These are phyloP conservation scores for Chaetomiaceae sp. DNA, from an alignment of 2,329 filamentous ascomycete species.

Conservation along the genomic window DNA sequence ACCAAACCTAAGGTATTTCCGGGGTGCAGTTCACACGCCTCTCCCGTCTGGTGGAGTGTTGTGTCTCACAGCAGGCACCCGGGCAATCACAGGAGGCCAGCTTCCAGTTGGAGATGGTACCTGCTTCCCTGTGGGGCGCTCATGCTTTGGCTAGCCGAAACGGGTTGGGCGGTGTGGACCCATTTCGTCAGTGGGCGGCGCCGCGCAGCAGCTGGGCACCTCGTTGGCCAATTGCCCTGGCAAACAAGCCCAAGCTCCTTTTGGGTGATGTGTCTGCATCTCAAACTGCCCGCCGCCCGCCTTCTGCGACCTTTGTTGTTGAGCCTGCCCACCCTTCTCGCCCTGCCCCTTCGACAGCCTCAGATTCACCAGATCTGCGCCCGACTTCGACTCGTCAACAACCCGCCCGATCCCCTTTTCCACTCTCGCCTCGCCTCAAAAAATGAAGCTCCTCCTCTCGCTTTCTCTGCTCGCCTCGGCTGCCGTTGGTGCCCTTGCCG, in stretches of 20 bases:
- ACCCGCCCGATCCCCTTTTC: background rate
- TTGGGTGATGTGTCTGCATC: conserved; percentile 14
- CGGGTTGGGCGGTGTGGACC: too few species aligned
- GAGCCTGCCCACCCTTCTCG: background rate
- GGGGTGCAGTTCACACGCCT: too few species aligned
- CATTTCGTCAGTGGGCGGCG: background rate
- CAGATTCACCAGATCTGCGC: background rate
- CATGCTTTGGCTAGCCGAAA: too few species aligned
- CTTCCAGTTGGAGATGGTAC: too few species aligned
- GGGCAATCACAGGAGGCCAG: too few species aligned
- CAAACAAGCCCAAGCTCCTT: too few species aligned
- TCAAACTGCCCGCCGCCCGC: background rate
- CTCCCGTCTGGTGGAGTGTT: too few species aligned
- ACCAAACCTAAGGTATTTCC: too few species aligned
- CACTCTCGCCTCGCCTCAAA: conserved; percentile 20
- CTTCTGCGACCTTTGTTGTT: background rate
- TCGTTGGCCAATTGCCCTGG: background rate
- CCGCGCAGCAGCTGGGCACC: background rate
- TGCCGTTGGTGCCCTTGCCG: conserved; percentile 47
- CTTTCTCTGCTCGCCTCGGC: conserved; percentile 50
- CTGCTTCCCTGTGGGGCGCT: too few species aligned
- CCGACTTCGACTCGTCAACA: background rate
- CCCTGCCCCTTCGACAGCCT: background rate
- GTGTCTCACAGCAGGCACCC: too few species aligned
- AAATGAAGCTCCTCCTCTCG: conserved; percentile 49